phyloP scores from a whole-genome alignment of 1,284 basidiomycete species.

The Trametes sp. region DNA sequence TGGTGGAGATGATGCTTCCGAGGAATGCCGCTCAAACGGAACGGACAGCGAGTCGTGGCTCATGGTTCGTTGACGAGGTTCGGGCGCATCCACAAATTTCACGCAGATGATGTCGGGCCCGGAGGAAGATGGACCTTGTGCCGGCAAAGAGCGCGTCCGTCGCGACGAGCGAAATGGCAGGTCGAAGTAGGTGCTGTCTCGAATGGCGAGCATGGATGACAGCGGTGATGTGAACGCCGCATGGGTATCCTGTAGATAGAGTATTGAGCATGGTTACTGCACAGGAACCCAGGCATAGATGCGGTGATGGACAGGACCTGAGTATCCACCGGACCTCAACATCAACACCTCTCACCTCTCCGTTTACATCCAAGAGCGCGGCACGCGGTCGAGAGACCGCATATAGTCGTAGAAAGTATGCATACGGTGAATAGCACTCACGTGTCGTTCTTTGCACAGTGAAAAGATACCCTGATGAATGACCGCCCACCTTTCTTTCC shows the following conservation, averaged over 20 bases:
- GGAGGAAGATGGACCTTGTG: constrained; percentile 4
- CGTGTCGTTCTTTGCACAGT: constrained; percentile 61
- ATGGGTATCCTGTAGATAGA: constrained; percentile 21
- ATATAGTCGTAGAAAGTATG: background rate
- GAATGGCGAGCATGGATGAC: constrained; percentile 23
- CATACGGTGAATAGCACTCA: constrained; percentile 39
- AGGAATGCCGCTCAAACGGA: background rate
- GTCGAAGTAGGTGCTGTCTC: constrained; percentile 22
- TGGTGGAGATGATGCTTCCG: constrained; percentile 4
- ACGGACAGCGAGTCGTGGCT: constrained; percentile 12
- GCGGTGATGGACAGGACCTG: background rate
- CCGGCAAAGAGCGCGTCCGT: constrained; percentile 6
- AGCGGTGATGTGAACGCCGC: constrained; percentile 22
- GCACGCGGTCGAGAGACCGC: background rate
- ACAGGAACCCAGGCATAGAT: too few relatives aligned
- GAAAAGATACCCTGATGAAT: constrained; percentile 63
- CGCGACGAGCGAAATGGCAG: constrained; percentile 19
- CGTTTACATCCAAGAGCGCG: background rate
- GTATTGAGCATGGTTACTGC: background rate
- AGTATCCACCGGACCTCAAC: background rate
- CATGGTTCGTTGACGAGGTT: constrained; percentile 15
- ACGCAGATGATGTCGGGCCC: constrained; percentile 16
- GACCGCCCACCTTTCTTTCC: constrained; percentile 70
- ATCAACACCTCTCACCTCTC: background rate
- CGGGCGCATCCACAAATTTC: constrained; percentile 8